Percentiles rank a stretch among this genome's conserved stretches.
Conservation (phyloP, 306 rosid species). For the Oxytropis ochrocephala region DNA sequence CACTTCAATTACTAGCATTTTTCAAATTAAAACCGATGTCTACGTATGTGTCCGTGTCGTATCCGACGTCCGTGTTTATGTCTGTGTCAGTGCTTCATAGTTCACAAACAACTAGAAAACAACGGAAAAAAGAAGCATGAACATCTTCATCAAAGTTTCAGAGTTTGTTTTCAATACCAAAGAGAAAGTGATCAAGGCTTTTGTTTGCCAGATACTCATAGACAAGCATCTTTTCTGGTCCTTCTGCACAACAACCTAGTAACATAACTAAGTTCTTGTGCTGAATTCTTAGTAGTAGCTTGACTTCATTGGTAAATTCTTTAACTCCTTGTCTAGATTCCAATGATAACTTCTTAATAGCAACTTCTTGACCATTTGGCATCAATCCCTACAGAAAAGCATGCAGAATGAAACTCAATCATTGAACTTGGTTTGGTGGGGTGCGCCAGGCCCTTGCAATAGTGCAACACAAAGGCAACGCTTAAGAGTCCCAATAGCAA, state of each 20-base stretch:
- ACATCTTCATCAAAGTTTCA: not conserved
- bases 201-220: conserved; percentile 81
- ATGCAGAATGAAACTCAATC: conserved; percentile 14
- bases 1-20: no score
- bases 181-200: conserved; percentile 79
- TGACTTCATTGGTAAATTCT: conserved; percentile 84
- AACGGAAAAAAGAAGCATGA: not conserved
- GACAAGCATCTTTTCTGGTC: conserved; percentile 92
- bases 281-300: conserved; percentile 65
- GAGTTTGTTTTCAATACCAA: conserved; percentile 36
- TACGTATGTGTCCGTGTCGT: no score
- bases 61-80: no score
- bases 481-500: no score
- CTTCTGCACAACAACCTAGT: conserved; percentile 83
- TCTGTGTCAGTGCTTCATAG: no score
- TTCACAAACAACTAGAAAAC: conserved; percentile 1
- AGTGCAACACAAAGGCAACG: not conserved
- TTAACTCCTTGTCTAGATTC: conserved; percentile 73
- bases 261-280: conserved; percentile 73
- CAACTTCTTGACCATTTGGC: conserved; percentile 89
- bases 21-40: no score
- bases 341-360: conserved; percentile 74
- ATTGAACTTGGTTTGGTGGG: no score
- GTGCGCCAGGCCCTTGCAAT: not conserved
- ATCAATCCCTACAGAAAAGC: conserved; percentile 57